Percentiles rank a stretch among this genome's conserved stretches.
Conservation (phyloP, 2,329 filamentous ascomycete genomes). For the Amauroascus verrucosus region DNA sequence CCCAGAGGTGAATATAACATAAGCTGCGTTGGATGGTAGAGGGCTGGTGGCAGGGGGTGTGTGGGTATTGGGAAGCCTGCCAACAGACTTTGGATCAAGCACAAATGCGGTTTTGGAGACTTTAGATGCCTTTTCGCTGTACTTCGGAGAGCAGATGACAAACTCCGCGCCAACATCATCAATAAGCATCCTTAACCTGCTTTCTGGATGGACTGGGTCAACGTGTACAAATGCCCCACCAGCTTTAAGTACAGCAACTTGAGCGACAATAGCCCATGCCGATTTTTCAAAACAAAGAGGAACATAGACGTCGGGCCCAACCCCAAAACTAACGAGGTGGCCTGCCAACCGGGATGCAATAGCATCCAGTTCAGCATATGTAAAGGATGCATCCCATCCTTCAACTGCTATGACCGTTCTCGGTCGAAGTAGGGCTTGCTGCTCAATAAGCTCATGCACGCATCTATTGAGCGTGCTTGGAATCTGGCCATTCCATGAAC, state of each 20-base stretch:
- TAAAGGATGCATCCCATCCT: constrained; percentile 26
- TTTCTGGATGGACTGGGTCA: constrained; percentile 33
- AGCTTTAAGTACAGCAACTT: constrained; percentile 34
- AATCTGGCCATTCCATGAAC: constrained; percentile 27
- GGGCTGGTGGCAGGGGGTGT: constrained; percentile 15
- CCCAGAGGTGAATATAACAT: constrained; percentile 51
- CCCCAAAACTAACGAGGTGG: constrained; percentile 29
- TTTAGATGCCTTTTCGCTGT: constrained; percentile 24
- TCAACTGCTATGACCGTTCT: constrained; percentile 20
- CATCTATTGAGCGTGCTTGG: constrained; percentile 26
- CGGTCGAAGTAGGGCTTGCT: constrained; percentile 28
- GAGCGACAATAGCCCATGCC: constrained; percentile 34
- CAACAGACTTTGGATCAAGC: constrained; percentile 23
- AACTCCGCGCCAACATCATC: constrained; percentile 27
- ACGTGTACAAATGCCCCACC: constrained; percentile 36
- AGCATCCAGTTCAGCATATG: constrained; percentile 29
- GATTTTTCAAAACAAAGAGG: constrained; percentile 38
- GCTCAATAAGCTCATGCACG: constrained; percentile 30
- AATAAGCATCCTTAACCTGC: constrained; percentile 28
- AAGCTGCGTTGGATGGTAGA: constrained; percentile 37
- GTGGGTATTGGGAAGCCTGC: constrained; percentile 21
- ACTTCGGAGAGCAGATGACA: constrained; percentile 27
- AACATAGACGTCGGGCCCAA: constrained; percentile 33
- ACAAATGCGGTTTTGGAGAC: constrained; percentile 23
- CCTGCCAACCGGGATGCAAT: constrained; percentile 30